phyloP scores from a whole-genome alignment of 495 filamentous ascomycete genomes.

The Rusavskia elegans region DNA sequence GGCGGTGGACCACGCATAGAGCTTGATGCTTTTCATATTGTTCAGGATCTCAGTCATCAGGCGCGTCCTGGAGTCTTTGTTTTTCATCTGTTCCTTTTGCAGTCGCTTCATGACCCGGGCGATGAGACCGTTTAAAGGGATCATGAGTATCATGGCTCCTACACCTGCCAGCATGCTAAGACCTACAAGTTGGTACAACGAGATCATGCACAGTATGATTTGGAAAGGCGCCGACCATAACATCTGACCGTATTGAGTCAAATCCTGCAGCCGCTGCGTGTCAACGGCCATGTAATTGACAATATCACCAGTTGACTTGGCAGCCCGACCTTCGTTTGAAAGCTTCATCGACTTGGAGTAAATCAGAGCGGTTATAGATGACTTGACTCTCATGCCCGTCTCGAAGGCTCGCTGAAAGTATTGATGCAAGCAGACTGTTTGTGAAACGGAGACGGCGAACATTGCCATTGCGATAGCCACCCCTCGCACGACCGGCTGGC shows the following conservation, averaged over 20 bases:
- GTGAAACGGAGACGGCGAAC: conserved; percentile 73
- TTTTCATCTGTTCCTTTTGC: conserved; percentile 96
- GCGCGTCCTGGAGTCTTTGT: conserved; percentile 87
- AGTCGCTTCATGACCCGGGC: conserved; percentile 85
- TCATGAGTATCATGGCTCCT: conserved; percentile 92
- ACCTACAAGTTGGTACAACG: conserved; percentile 85
- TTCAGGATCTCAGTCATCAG: conserved; percentile 97
- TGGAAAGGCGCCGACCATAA: conserved; percentile 95
- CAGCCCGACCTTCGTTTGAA: conserved; percentile 80
- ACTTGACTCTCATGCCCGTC: conserved; percentile 92
- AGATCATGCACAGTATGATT: conserved; percentile 86
- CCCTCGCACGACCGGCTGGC: conserved; percentile 65
- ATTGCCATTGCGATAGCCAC: conserved; percentile 81
- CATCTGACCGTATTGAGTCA: conserved; percentile 90
- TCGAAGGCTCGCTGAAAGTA: conserved; percentile 94
- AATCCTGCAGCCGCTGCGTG: conserved; percentile 82
- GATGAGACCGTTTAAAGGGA: conserved; percentile 88
- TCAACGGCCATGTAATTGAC: conserved; percentile 99
- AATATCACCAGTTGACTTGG: conserved; percentile 92
- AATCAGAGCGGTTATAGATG: conserved; percentile 73
- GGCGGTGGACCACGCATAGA: conserved; percentile 92
- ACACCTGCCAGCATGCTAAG: conserved; percentile 94
- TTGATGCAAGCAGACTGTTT: conserved; percentile 74
- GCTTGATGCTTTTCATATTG: conserved; percentile 98
- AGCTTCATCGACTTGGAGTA: conserved; percentile 81